These are phyloP conservation scores for Didymella glomerata DNA, from an alignment of 2,329 filamentous ascomycete species.

Conservation along the genomic window DNA sequence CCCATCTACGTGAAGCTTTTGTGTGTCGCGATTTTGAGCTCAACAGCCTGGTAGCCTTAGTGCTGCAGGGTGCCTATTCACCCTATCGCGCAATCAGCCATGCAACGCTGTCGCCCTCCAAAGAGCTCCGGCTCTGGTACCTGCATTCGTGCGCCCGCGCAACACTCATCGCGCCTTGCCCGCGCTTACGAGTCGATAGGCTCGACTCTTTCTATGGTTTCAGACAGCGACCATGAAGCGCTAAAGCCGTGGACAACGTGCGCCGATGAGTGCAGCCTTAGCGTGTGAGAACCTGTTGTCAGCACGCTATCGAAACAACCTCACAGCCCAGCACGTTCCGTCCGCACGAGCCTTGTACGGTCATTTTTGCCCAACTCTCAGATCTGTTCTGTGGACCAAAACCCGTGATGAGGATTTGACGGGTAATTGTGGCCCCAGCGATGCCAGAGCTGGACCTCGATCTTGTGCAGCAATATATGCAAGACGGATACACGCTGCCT, in stretches of 20 bases:
- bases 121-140: slow-evolving; percentile 16
- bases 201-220: not conserved
- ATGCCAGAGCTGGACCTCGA: not conserved
- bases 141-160: slow-evolving; percentile 22
- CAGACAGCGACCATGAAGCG: not conserved
- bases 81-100: slow-evolving; percentile 14
- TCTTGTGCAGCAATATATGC: not conserved
- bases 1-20: not conserved
- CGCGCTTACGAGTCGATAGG: not conserved
- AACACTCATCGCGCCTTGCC: not conserved
- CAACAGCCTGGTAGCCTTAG: slow-evolving; percentile 7
- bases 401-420: not conserved
- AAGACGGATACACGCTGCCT: not conserved
- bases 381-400: not conserved
- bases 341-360: not conserved
- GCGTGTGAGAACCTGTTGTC: not conserved
- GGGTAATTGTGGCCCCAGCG: not conserved
- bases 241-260: not conserved
- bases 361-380: not conserved
- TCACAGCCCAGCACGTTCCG: not conserved
- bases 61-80: slow-evolving; percentile 6
- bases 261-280: slow-evolving; percentile 1
- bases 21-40: slow-evolving; percentile 4
- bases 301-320: slow-evolving; percentile 5
- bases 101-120: slow-evolving; percentile 1